These are phyloP conservation scores for Cyclotella sp. DNA, from an alignment of 108 stramenopile genomes.

Conservation along the genomic window DNA sequence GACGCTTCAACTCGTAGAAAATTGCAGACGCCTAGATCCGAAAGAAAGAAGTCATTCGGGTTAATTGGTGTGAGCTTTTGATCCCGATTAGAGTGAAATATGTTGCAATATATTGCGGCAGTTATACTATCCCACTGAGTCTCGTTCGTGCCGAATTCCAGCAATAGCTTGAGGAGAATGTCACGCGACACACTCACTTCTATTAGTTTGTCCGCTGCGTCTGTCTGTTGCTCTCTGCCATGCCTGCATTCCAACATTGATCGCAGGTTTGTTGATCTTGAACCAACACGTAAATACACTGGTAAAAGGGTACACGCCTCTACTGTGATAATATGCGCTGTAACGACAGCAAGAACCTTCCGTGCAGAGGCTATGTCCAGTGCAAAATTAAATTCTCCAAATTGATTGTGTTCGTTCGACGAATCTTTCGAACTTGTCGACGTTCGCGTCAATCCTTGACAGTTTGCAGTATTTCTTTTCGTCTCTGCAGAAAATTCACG, in stretches of 20 bases:
- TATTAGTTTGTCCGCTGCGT: background rate
- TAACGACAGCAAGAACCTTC: conserved; percentile 8
- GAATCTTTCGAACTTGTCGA: background rate
- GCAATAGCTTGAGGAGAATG: conserved; percentile 15
- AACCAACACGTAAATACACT: background rate
- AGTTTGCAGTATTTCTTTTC: background rate
- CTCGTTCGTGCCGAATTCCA: conserved; percentile 35
- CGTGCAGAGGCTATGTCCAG: conserved; percentile 31
- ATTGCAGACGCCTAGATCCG: conserved; percentile 23
- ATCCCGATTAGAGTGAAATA: conserved; percentile 12
- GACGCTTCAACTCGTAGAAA: conserved; percentile 4
- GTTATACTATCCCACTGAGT: conserved; percentile 50
- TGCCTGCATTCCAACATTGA: background rate
- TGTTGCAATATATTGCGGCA: conserved; percentile 45
- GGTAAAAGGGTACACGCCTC: conserved; percentile 47
- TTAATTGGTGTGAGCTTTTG: background rate
- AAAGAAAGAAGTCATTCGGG: conserved; percentile 11
- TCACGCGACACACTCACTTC: conserved; percentile 19
- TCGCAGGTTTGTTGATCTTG: conserved; percentile 1
- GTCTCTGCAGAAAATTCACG: conserved; percentile 4
- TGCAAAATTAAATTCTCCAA: conserved; percentile 52
- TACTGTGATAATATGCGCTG: conserved; percentile 25
- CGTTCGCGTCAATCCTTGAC: background rate
- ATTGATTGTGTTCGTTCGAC: background rate
- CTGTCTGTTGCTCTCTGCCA: background rate